phyloP scores from a whole-genome alignment of 805 yeast species.

The Candida cerambycidarum region DNA sequence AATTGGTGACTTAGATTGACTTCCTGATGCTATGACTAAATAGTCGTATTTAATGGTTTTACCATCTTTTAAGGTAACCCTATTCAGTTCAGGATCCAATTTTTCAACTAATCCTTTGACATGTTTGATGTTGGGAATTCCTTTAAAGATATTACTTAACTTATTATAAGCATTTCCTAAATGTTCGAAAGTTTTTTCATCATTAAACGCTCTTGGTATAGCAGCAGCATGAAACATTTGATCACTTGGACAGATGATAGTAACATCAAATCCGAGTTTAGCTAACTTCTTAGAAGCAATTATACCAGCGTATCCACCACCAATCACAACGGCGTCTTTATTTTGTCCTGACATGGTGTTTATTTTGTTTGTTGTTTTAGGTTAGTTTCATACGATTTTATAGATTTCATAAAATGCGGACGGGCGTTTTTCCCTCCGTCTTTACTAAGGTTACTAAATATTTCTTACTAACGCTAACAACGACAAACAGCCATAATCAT shows the following conservation, averaged over 20 bases:
- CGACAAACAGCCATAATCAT: too few species aligned
- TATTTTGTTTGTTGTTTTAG: too few species aligned
- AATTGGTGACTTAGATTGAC: slow-evolving; percentile 20
- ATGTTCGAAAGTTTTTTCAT: slow-evolving; percentile 17
- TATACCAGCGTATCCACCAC: slow-evolving; percentile 34
- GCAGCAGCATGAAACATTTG: slow-evolving; percentile 26
- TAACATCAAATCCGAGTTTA: slow-evolving; percentile 17
- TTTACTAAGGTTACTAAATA: slow-evolving; percentile 1
- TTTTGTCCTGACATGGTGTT: too few species aligned
- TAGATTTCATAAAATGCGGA: not conserved
- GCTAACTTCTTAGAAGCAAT: slow-evolving; percentile 12
- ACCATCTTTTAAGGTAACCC: slow-evolving; percentile 16
- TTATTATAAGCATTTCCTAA: slow-evolving; percentile 19
- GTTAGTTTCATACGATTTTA: too few species aligned
- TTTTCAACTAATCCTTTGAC: slow-evolving; percentile 25
- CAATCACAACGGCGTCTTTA: slow-evolving; percentile 28
- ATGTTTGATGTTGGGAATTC: slow-evolving; percentile 11
- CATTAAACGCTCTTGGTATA: slow-evolving; percentile 33
- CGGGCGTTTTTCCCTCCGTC: too few species aligned
- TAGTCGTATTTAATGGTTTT: slow-evolving; percentile 25
- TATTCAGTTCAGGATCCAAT: slow-evolving; percentile 25
- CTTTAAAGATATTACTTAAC: slow-evolving; percentile 18
- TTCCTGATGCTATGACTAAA: slow-evolving; percentile 37
- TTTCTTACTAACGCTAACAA: not conserved
- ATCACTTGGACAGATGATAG: slow-evolving; percentile 19